Conservation (phyloP, 805 yeast genomes). For the Metschnikowia reukaufii region DNA sequence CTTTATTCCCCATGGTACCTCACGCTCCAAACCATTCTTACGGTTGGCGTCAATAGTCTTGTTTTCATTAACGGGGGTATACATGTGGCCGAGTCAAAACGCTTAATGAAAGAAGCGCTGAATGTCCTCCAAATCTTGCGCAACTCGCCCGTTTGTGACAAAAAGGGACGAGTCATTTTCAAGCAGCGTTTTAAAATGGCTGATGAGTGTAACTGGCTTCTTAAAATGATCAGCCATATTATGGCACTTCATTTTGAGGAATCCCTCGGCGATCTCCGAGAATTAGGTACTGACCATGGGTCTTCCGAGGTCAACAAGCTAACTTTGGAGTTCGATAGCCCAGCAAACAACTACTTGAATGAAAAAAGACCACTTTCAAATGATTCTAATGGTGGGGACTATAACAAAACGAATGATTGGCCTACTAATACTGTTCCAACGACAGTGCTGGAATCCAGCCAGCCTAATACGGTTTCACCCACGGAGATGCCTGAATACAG, state of each 20-base stretch:
- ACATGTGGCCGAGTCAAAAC: conserved; percentile 24
- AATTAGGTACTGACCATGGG: conserved; percentile 55
- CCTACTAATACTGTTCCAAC: neutral
- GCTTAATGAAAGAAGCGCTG: conserved; percentile 26
- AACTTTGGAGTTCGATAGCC: conserved; percentile 31
- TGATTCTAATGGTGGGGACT: neutral
- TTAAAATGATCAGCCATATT: conserved; percentile 55
- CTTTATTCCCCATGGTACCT: conserved; percentile 54
- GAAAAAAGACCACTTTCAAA: conserved; percentile 14
- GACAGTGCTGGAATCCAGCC: neutral
- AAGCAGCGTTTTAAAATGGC: conserved; percentile 49
- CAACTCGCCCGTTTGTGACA: conserved; percentile 33
- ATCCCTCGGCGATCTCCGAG: conserved; percentile 35
- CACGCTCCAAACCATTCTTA: conserved; percentile 44
- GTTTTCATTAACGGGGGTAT: conserved; percentile 46
- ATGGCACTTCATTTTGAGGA: conserved; percentile 45
- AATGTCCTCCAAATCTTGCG: conserved; percentile 23
- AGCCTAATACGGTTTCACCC: conserved; percentile 8
- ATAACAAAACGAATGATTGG: neutral
- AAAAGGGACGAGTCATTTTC: conserved; percentile 30
- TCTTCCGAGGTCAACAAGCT: conserved; percentile 49
- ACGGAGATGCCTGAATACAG: conserved; percentile 9
- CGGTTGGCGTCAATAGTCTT: conserved; percentile 43
- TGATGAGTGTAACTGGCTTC: conserved; percentile 61
- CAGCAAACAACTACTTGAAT: neutral